These are phyloP conservation scores for Volvox africanus DNA, from an alignment of 139 green algal genomes.

Conservation along the genomic window DNA sequence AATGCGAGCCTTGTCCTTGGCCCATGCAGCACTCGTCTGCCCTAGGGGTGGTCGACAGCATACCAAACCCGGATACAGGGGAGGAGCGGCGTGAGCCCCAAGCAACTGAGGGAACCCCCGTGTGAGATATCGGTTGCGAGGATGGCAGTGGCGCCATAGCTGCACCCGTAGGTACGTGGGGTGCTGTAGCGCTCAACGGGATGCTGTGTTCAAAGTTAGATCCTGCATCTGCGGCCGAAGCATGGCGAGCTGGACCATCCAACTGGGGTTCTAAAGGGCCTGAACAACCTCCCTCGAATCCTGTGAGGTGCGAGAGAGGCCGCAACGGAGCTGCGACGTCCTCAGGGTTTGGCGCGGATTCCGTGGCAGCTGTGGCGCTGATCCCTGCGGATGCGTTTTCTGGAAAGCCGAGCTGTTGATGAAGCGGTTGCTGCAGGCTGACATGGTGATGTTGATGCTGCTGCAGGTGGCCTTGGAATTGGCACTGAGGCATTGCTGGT, in stretches of 20 bases:
- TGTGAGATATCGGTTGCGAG: too few relatives aligned
- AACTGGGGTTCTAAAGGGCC: not conserved
- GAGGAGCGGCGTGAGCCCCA: not conserved
- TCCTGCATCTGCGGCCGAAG: too few relatives aligned
- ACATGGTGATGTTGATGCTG: not conserved
- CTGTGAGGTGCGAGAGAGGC: not conserved
- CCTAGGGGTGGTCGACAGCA: not conserved
- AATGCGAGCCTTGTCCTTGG: not conserved
- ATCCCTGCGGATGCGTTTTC: not conserved
- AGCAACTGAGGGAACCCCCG: too few relatives aligned
- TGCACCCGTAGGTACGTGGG: too few relatives aligned
- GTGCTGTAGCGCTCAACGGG: too few relatives aligned
- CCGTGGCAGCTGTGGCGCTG: not conserved
- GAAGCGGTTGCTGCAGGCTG: not conserved
- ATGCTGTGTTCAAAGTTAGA: too few relatives aligned
- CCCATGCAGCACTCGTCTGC: not conserved
- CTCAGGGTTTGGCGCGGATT: too few relatives aligned
- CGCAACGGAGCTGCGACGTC: not conserved
- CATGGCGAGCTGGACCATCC: not conserved
- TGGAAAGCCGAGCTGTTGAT: slow-evolving; percentile 42
- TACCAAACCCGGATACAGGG: not conserved
- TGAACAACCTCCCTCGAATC: not conserved
- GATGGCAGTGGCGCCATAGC: too few relatives aligned
- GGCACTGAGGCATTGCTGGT: not conserved
- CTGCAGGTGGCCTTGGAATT: not conserved